phyloP scores from a whole-genome alignment of 768 basidiomycete species.

The Suillus spraguei region DNA sequence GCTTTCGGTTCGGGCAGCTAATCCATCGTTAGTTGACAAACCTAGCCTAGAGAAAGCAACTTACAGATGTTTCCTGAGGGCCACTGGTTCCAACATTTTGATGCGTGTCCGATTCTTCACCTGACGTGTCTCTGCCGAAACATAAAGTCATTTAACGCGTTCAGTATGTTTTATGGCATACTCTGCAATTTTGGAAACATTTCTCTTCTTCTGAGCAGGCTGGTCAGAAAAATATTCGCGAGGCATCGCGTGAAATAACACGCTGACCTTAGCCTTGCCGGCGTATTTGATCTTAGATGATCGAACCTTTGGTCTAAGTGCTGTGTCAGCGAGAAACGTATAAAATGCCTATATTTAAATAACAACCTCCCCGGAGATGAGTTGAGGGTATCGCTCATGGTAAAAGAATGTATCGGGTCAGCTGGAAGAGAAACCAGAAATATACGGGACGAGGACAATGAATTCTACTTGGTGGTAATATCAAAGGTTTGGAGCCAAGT shows the following conservation, averaged over 20 bases:
- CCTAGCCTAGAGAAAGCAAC: too few species aligned
- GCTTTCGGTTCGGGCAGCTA: constrained; percentile 8
- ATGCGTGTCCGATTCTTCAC: constrained; percentile 16
- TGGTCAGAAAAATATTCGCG: constrained; percentile 9
- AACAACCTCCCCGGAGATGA: constrained; percentile 23
- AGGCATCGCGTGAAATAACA: constrained; percentile 13
- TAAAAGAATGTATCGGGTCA: constrained; percentile 32
- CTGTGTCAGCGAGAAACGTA: constrained; percentile 9
- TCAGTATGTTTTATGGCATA: constrained; percentile 10
- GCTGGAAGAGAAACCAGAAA: constrained; percentile 13
- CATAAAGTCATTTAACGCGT: constrained; percentile 1
- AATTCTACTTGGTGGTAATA: constrained; percentile 12
- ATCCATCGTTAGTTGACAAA: background rate
- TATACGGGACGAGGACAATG: constrained; percentile 21
- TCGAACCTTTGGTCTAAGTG: constrained; percentile 19
- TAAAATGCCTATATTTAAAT: background rate
- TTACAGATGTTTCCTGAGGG: constrained; percentile 7
- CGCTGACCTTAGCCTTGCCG: constrained; percentile 19
- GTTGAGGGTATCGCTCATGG: constrained; percentile 27
- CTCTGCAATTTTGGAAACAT: constrained; percentile 6
- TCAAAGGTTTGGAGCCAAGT: constrained; percentile 21
- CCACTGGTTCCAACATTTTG: constrained; percentile 1
- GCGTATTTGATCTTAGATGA: constrained; percentile 15
- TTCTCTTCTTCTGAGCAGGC: constrained; percentile 13
- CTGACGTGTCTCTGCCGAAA: constrained; percentile 7